These are phyloP conservation scores for Magnaporthales sp. DNA, from an alignment of 2,329 filamentous ascomycete species.

Conservation along the genomic window DNA sequence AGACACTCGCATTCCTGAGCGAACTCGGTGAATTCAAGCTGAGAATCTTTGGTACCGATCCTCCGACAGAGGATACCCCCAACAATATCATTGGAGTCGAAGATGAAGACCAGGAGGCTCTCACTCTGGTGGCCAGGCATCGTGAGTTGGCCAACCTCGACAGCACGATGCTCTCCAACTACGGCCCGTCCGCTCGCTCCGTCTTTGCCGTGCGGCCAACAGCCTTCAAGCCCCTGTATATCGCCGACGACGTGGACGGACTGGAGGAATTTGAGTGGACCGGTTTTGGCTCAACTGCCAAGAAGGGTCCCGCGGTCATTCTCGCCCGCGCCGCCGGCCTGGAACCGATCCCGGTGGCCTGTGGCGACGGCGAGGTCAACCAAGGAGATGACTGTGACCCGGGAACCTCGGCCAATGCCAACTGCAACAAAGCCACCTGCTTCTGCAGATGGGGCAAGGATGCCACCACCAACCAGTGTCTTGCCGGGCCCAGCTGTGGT, in stretches of 20 bases:
- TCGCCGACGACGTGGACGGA: background rate
- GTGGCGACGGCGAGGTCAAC: background rate
- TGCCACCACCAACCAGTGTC: background rate
- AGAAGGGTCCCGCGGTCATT: background rate
- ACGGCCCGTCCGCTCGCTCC: background rate
- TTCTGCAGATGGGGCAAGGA: background rate
- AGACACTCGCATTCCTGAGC: background rate
- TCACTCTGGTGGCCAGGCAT: background rate
- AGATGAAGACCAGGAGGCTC: background rate
- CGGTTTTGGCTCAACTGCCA: background rate
- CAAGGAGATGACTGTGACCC: background rate
- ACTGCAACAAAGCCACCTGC: background rate
- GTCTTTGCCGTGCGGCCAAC: background rate
- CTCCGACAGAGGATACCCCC: background rate
- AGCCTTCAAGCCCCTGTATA: background rate
- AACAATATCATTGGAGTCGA: no score
- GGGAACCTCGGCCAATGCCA: background rate
- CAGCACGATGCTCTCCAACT: background rate
- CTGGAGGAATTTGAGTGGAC: background rate
- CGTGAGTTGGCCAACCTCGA: background rate
- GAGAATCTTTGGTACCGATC: background rate
- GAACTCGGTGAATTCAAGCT: background rate
- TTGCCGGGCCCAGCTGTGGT: constrained; percentile 22
- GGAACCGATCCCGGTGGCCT: background rate
- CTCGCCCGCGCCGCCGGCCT: background rate